Percentiles rank a stretch among this genome's conserved stretches.
Evolutionary conservation across 345 rosid genomes (phyloP).

Genomic region (Acer negundo): DNA sequence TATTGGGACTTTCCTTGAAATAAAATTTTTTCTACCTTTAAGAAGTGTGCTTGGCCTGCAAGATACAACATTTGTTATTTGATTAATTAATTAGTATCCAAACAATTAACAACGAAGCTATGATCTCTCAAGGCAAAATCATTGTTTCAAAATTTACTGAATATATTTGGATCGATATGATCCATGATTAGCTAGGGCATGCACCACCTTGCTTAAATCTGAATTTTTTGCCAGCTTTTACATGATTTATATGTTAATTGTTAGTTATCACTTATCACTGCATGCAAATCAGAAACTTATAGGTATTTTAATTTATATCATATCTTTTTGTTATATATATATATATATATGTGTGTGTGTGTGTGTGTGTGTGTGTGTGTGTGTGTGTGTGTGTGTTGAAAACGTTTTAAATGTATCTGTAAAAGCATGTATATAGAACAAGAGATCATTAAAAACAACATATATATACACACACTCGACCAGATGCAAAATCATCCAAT

Average conservation of each 20-base stretch:
- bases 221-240: constrained; percentile 4
- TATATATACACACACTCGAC: no score
- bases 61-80: constrained; percentile 13
- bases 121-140: constrained; percentile 10
- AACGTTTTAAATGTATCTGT: no score
- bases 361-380: no score
- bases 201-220: constrained; percentile 14
- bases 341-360: no score
- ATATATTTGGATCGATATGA: neutral
- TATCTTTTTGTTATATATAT: no score
- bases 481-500: no score
- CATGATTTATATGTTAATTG: neutral
- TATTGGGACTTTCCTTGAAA: constrained; percentile 80
- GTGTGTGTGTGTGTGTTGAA: no score
- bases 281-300: no score
- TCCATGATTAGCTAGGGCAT: constrained; percentile 13
- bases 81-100: constrained; percentile 18
- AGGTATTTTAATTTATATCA: neutral
- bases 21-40: constrained; percentile 71
- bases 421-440: no score
- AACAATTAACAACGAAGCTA: neutral
- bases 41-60: constrained; percentile 86
- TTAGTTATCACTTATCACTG: no score
- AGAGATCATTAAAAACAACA: no score
- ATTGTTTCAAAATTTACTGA: neutral